Conservation (phyloP, 2,329 filamentous ascomycete genomes). For the Pyrenochaeta sp. region DNA sequence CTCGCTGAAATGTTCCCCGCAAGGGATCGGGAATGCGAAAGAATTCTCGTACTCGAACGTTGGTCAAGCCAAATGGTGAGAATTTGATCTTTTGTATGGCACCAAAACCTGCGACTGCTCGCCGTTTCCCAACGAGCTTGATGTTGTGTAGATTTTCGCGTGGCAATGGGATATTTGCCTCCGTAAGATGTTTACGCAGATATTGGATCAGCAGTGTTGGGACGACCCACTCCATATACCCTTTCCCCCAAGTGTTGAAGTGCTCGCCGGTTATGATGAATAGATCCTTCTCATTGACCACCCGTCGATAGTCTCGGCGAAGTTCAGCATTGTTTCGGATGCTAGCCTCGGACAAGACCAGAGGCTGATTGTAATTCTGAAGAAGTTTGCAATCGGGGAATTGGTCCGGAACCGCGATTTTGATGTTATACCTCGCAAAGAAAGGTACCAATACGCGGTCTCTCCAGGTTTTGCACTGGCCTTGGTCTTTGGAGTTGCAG, state of each 20-base stretch:
- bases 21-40: too few relatives aligned
- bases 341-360: slow-evolving; percentile 40
- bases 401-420: slow-evolving; percentile 15
- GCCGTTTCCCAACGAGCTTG: slow-evolving; percentile 36
- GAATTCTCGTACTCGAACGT: slow-evolving; percentile 35
- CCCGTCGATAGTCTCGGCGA: slow-evolving; percentile 34
- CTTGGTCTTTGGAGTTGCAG: slow-evolving; percentile 26
- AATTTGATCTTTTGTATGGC: slow-evolving; percentile 48
- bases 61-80: slow-evolving; percentile 41
- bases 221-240: slow-evolving; percentile 49
- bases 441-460: slow-evolving; percentile 22
- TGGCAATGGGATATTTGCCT: slow-evolving; percentile 9
- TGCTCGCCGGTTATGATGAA: slow-evolving; percentile 40
- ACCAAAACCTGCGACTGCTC: slow-evolving; percentile 17
- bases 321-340: slow-evolving; percentile 38
- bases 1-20: slow-evolving; percentile 33
- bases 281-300: slow-evolving; percentile 45
- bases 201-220: slow-evolving; percentile 48
- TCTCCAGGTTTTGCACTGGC: slow-evolving; percentile 37
- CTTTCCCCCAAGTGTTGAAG: slow-evolving; percentile 50
- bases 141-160: slow-evolving; percentile 36
- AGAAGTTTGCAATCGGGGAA: slow-evolving; percentile 38
- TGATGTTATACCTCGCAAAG: slow-evolving; percentile 3
- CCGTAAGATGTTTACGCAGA: slow-evolving; percentile 26
- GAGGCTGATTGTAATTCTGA: slow-evolving; percentile 48